Conservation (phyloP, 148 eudicot genomes). For the Bassia scoparia region DNA sequence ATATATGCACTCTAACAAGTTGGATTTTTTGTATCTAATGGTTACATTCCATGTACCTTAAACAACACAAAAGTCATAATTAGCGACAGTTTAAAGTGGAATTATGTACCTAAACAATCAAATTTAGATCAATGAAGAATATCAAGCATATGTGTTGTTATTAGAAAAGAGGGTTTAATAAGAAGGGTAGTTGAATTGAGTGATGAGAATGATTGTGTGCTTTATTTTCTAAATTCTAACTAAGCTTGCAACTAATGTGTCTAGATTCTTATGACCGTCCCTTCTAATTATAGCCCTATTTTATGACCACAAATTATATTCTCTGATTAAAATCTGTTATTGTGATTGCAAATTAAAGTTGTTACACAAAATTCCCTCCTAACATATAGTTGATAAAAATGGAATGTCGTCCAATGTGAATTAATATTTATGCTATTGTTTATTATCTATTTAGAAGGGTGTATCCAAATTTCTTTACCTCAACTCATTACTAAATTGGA, state of each 20-base stretch:
- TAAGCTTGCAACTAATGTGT: constrained; percentile 16
- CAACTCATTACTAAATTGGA: too few species aligned
- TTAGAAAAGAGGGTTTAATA: constrained; percentile 1
- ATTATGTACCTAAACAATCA: neutral
- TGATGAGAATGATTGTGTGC: constrained; percentile 23
- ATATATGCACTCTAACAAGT: too few species aligned
- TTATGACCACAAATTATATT: constrained; percentile 19
- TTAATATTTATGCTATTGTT: too few species aligned
- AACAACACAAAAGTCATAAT: constrained; percentile 9
- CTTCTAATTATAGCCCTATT: constrained; percentile 16
- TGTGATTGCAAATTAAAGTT: constrained; percentile 16
- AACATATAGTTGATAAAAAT: neutral
- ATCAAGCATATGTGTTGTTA: constrained; percentile 7
- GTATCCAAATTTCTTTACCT: too few species aligned
- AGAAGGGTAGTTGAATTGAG: constrained; percentile 27
- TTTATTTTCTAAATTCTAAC: too few species aligned
- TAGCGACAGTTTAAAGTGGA: constrained; percentile 5
- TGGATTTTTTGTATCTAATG: constrained; percentile 2
- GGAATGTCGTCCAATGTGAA: neutral
- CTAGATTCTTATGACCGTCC: constrained; percentile 25
- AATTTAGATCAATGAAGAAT: neutral
- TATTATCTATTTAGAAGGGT: too few species aligned
- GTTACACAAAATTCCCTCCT: constrained; percentile 14
- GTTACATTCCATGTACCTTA: neutral
- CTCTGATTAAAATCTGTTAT: constrained; percentile 13